phyloP scores from a whole-genome alignment of 805 yeast genomes.

The Cyberlindnera sargentensis region DNA sequence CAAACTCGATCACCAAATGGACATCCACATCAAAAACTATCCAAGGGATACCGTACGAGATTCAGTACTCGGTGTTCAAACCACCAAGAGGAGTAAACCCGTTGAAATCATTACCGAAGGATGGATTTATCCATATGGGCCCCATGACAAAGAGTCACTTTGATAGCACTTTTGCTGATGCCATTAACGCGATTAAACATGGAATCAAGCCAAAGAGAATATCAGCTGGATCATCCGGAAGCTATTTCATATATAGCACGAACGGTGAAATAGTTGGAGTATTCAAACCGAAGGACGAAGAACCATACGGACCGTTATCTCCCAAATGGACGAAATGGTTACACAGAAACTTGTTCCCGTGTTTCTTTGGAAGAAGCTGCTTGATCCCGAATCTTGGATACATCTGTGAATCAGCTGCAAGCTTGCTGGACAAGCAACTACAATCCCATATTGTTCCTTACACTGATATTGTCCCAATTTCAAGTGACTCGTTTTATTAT shows the following conservation, averaged over 20 bases:
- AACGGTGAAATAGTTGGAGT: slow-evolving; percentile 42
- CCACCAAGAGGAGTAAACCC: slow-evolving; percentile 29
- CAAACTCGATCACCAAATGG: slow-evolving; percentile 22
- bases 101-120: slow-evolving; percentile 22
- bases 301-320: slow-evolving; percentile 70
- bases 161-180: slow-evolving; percentile 33
- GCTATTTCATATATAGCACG: slow-evolving; percentile 47
- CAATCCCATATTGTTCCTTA: slow-evolving; percentile 56
- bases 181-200: slow-evolving; percentile 39
- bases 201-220: slow-evolving; percentile 46
- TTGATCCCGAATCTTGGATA: slow-evolving; percentile 68
- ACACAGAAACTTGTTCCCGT: slow-evolving; percentile 68
- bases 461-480: slow-evolving; percentile 44
- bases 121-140: slow-evolving; percentile 23
- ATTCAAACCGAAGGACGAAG: slow-evolving; percentile 76
- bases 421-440: slow-evolving; percentile 54
- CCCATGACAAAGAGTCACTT: slow-evolving; percentile 27
- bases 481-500: slow-evolving; percentile 33
- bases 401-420: slow-evolving; percentile 66
- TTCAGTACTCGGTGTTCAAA: slow-evolving; percentile 50
- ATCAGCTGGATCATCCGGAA: slow-evolving; percentile 62
- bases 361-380: slow-evolving; percentile 70
- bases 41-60: slow-evolving; percentile 30
- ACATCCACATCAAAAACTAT: slow-evolving; percentile 12
- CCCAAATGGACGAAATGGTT: slow-evolving; percentile 81